phyloP scores from a whole-genome alignment of 1,139 yeast genomes.

The Debaryomyces sp. region DNA sequence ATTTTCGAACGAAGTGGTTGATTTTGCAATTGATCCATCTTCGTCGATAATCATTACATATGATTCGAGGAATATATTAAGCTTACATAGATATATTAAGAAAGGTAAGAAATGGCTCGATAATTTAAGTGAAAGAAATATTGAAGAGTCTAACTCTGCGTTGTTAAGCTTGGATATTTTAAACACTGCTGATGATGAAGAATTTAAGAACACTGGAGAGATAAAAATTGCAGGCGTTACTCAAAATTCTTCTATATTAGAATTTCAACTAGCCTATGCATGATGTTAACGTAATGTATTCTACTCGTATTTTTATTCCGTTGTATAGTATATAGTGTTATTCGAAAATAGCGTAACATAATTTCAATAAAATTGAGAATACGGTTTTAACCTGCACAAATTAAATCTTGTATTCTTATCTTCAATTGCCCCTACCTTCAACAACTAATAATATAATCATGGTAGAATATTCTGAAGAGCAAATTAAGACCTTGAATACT shows the following conservation, averaged over 20 bases:
- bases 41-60: conserved; percentile 39
- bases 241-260: conserved; percentile 15
- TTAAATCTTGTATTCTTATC: background rate
- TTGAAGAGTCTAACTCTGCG: conserved; percentile 9
- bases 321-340: background rate
- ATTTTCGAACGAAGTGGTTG: conserved; percentile 19
- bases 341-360: background rate
- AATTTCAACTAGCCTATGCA: conserved; percentile 13
- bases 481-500: conserved; percentile 23
- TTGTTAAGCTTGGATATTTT: conserved; percentile 11
- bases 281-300: background rate
- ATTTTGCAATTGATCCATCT: conserved; percentile 49
- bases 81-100: conserved; percentile 41
- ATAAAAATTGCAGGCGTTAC: conserved; percentile 15
- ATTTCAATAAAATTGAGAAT: background rate
- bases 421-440: background rate
- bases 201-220: conserved; percentile 11
- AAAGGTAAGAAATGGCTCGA: conserved; percentile 47
- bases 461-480: conserved; percentile 8
- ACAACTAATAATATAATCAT: background rate
- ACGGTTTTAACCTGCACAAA: background rate
- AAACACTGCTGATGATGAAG: conserved; percentile 13
- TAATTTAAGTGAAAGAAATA: conserved; percentile 6
- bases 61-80: conserved; percentile 18
- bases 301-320: background rate